These are phyloP conservation scores for Pseudogymnoascus sp. DNA, from an alignment of 2,329 filamentous ascomycete species.

Conservation along the genomic window DNA sequence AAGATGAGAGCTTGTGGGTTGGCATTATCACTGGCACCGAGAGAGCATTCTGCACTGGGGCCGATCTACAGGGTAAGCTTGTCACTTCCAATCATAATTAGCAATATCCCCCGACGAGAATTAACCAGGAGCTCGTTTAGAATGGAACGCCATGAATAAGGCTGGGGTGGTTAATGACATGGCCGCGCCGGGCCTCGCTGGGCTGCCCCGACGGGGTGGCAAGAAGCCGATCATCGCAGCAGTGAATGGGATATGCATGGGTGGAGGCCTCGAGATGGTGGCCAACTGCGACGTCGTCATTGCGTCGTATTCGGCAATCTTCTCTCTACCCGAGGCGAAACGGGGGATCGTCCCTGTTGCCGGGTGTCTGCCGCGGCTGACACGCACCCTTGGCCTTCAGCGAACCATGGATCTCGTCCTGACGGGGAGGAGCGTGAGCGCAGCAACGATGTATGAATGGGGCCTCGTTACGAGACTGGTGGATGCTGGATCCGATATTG, in stretches of 20 bases:
- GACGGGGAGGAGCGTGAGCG: constrained; percentile 48
- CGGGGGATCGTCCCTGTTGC: constrained; percentile 61
- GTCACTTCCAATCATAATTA: constrained; percentile 37
- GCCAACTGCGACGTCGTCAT: constrained; percentile 63
- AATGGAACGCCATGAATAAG: constrained; percentile 40
- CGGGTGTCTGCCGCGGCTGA: constrained; percentile 57
- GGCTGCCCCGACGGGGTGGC: constrained; percentile 54
- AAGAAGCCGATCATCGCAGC: constrained; percentile 67
- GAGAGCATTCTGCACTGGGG: constrained; percentile 56
- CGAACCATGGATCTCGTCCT: constrained; percentile 61
- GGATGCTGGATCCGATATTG: constrained; percentile 31
- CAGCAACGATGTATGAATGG: constrained; percentile 51
- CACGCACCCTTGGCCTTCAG: constrained; percentile 53
- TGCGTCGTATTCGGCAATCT: constrained; percentile 47
- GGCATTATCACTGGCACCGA: constrained; percentile 54
- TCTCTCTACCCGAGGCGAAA: constrained; percentile 60
- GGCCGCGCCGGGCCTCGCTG: constrained; percentile 48
- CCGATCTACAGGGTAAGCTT: constrained; percentile 45
- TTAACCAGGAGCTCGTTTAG: constrained; percentile 22
- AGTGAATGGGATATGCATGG: constrained; percentile 63
- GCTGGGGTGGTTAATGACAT: constrained; percentile 15
- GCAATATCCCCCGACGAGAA: constrained; percentile 16
- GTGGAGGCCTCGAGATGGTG: constrained; percentile 66
- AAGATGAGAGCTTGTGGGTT: constrained; percentile 48
- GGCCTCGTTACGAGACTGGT: constrained; percentile 59